Percentiles rank a stretch among this genome's conserved stretches.
phyloP scores from a whole-genome alignment of 148 eudicot species.

The Linanthus parryae region DNA sequence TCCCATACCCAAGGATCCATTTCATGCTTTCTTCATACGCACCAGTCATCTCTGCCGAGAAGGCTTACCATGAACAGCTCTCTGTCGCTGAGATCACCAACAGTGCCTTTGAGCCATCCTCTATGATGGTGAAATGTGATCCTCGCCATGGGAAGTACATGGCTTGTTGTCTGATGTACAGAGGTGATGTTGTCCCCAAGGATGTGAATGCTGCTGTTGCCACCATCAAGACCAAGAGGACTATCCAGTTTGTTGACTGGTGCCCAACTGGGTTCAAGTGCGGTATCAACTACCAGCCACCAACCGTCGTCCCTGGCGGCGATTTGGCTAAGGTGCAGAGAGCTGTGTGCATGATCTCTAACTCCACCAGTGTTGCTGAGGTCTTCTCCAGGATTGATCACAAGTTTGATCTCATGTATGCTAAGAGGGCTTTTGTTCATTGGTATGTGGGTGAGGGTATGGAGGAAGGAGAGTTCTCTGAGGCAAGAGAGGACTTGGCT shows the following conservation, averaged over 20 bases:
- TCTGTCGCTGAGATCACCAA: slow-evolving; percentile 7
- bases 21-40: slow-evolving; percentile 10
- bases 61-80: slow-evolving; percentile 9
- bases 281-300: slow-evolving; percentile 13
- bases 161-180: slow-evolving; percentile 10
- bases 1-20: slow-evolving; percentile 11
- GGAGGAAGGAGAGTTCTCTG: slow-evolving; percentile 12
- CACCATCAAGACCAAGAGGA: slow-evolving; percentile 9
- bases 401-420: slow-evolving; percentile 10
- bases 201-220: slow-evolving; percentile 10
- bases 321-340: slow-evolving; percentile 12
- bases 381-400: slow-evolving; percentile 10
- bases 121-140: slow-evolving; percentile 9
- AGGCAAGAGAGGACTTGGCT: slow-evolving; percentile 11
- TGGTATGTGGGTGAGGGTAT: slow-evolving; percentile 13
- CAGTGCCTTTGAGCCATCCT: slow-evolving; percentile 6
- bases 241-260: slow-evolving; percentile 10
- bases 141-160: slow-evolving; percentile 12
- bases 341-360: slow-evolving; percentile 11
- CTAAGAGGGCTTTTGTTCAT: slow-evolving; percentile 11
- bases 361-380: slow-evolving; percentile 11
- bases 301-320: slow-evolving; percentile 9
- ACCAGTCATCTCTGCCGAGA: slow-evolving; percentile 7
- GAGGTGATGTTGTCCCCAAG: slow-evolving; percentile 10
- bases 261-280: slow-evolving; percentile 13